Base-by-base conservation (phyloP, 2,329 filamentous ascomycete genomes). In the Venturia nashicola region DNA sequence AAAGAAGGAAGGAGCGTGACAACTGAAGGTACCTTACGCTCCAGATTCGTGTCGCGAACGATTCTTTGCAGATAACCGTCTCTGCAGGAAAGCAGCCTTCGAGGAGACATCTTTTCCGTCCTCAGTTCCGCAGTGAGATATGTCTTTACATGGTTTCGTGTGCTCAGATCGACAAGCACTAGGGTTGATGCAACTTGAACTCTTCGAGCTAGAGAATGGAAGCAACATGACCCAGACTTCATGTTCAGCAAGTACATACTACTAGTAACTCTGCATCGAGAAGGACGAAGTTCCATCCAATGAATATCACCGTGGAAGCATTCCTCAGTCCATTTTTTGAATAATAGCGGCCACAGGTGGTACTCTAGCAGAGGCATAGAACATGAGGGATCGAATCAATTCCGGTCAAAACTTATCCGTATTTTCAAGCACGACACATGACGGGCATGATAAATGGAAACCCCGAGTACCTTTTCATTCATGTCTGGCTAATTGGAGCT, bases 401-500 rank as follows among this genome's bases (percentile, higher is more conserved):
- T 48, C 44, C 8, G 20, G 23, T 11, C 44, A n/a, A 23, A n/a
- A 6, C 44, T 7, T 3, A 23, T 23, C n/a, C 44, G 3, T 48
- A 20, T 23, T 7, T 23, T 48, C n/a, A 48, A 4, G 44, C 44
- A 39, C 44, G n/a, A 48, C 3, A 23, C n/a, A 48, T 48, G 8
- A 8, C 8, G n/a, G 44, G n/a, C 44, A 51, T 27, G 14, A 9
- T 27, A 27, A 51, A 20, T 27, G 46, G 46, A 27, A 51, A 32
- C 20, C 51, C 16, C 51, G 51, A 57, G 51, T 57, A 27, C 51
- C 51, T 57, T 51, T 57, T 57, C 51, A 57, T 57, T 57, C 51
- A 36, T 57, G 14, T 23, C 32, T 57, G 51, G 32, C 32, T 57
- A 57, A 6, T 36, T 36, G 14, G 51, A 36, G 12, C 51, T 57